Conservation (phyloP, 495 filamentous ascomycete species). For the Chaetomium cochliodes region DNA sequence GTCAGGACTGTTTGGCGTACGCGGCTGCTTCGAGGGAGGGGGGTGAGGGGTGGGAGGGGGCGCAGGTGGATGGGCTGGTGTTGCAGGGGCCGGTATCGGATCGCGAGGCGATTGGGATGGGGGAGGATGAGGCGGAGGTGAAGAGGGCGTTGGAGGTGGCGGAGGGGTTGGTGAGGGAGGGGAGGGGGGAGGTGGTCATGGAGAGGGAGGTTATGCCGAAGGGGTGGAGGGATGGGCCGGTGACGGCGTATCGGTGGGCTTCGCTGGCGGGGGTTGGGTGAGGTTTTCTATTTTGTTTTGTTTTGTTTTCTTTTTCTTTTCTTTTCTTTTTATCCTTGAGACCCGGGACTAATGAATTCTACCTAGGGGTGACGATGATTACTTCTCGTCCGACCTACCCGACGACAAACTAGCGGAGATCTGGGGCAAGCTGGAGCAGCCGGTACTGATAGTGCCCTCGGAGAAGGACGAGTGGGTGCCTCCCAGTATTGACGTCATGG, state of each 20-base stretch:
- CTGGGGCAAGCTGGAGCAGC: conserved; percentile 60
- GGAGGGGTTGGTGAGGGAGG: conserved; percentile 51
- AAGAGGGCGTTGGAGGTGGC: conserved; percentile 55
- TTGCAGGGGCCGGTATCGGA: conserved; percentile 81
- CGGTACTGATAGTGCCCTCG: conserved; percentile 65
- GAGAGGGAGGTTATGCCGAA: conserved; percentile 48
- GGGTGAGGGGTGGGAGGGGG: neutral
- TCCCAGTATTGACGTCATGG: conserved; percentile 58
- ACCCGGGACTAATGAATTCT: neutral
- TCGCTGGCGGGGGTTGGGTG: conserved; percentile 60
- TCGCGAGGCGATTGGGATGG: conserved; percentile 59
- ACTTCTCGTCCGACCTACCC: conserved; percentile 76
- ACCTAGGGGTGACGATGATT: conserved; percentile 72
- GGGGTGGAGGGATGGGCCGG: conserved; percentile 52
- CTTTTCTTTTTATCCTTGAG: neutral
- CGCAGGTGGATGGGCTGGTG: conserved; percentile 69
- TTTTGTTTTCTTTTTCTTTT: neutral
- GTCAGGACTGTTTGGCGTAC: conserved; percentile 80
- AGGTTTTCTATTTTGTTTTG: conserved; percentile 27
- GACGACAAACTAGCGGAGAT: conserved; percentile 57
- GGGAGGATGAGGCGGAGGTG: conserved; percentile 45
- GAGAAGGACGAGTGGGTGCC: conserved; percentile 73
- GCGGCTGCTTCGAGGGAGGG: neutral
- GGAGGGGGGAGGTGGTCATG: conserved; percentile 58
- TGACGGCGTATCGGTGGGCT: conserved; percentile 68